Evolutionary conservation across 768 basidiomycete genomes (phyloP), one percentile per base, ranked within the genome.

Genomic region (Leccinum aurantiacum): DNA sequence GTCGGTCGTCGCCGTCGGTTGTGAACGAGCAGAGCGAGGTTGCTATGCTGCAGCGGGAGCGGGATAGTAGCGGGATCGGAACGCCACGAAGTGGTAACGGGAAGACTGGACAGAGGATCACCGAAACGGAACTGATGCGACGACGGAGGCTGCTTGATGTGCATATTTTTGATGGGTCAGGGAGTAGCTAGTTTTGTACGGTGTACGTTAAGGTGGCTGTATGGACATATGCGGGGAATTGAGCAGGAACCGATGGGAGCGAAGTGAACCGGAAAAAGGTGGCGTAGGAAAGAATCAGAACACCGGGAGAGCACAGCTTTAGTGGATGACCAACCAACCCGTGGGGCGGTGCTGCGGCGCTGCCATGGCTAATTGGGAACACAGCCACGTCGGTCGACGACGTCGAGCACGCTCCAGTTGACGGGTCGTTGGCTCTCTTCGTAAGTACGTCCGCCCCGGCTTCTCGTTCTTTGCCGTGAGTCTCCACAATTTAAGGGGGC

Each of bases 61-160:
- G 66, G 56, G 70, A 74, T 73, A 75, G 62, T 73, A 75, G 62
- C n/a, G 68, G 24, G 50, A 61, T n/a, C 15, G 61, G 71, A 2
- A 75, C 70, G 1, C 73, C 72, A 2, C 65, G 72, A 3, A 63
- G 22, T 10, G 65, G 64, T 1, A 74, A 63, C 72, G 84, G 65
- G 65, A 80, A 74, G 75, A 77, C 81, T 14, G 87, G 89, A 17
- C 85, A 87, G 63, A 86, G 84, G 46, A 91, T 91, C 58, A 81
- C 83, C n/a, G 90, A 93, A 73, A 82, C 78, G 19, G 91, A 91
- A 73, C 72, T 93, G 71, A 88, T 95, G 80, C 77, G 87, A 66
- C 80, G 93, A 65, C 82, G 90, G 55, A 83, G 93, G 67, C 71
- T 95, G 70, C 77, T 95, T 56, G 89, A 90, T 64, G 81, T 87